Evolutionary conservation across 352 stramenopile species (phyloP).

Genomic region (Plasmopara viticola): DNA sequence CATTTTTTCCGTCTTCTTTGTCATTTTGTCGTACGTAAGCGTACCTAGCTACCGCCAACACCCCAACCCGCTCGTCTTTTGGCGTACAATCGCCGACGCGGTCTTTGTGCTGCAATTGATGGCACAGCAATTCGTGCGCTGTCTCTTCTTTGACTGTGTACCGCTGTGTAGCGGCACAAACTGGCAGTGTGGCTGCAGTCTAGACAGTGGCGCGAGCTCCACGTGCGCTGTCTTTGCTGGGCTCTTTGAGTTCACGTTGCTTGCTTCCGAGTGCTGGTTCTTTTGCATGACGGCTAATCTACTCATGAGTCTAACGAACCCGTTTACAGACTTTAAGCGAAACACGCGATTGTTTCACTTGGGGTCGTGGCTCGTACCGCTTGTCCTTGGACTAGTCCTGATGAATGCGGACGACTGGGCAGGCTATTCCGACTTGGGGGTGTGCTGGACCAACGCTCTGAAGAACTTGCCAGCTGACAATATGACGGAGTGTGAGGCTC

Average conservation of each 20-base stretch:
- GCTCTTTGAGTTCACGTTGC: constrained; percentile 80
- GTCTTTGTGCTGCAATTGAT: constrained; percentile 80
- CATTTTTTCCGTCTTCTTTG: constrained; percentile 82
- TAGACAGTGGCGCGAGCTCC: constrained; percentile 27
- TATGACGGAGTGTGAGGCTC: constrained; percentile 18
- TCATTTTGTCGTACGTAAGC: constrained; percentile 79
- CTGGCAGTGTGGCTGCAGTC: constrained; percentile 72
- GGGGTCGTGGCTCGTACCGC: constrained; percentile 68
- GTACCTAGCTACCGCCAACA: constrained; percentile 78
- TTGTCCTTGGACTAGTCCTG: constrained; percentile 60
- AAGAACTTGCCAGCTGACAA: constrained; percentile 46
- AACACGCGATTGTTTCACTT: constrained; percentile 82
- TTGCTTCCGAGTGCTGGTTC: constrained; percentile 85
- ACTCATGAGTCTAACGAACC: constrained; percentile 82
- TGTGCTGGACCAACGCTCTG: constrained; percentile 84
- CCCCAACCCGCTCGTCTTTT: constrained; percentile 86
- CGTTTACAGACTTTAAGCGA: constrained; percentile 87
- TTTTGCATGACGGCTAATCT: constrained; percentile 88
- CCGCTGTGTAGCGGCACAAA: constrained; percentile 65
- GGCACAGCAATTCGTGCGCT: constrained; percentile 75
- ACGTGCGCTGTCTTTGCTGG: constrained; percentile 73
- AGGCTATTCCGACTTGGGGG: constrained; percentile 78
- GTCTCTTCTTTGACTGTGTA: constrained; percentile 74
- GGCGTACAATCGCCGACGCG: constrained; percentile 78
- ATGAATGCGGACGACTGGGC: constrained; percentile 72